phyloP scores from a whole-genome alignment of 176 grass and related monocot species.

The Echinochloa phyllopogon region DNA sequence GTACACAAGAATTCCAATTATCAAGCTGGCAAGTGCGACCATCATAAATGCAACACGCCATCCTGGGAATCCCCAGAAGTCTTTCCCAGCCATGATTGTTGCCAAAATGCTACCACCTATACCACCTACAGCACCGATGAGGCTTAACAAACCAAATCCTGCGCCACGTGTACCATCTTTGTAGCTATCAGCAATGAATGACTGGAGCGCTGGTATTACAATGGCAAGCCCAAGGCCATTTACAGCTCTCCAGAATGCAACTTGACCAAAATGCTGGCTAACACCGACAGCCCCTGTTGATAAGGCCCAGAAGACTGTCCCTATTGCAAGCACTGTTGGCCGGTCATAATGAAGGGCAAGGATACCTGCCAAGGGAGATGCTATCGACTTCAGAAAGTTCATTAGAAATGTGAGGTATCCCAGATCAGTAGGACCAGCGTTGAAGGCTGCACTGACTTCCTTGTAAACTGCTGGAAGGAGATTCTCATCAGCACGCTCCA shows the following conservation, averaged over 20 bases:
- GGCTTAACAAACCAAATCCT: conserved; percentile 85
- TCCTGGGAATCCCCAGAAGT: conserved; percentile 78
- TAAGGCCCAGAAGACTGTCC: conserved; percentile 84
- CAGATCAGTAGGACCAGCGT: conserved; percentile 85
- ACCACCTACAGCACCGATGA: conserved; percentile 77
- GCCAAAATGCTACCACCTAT: conserved; percentile 86
- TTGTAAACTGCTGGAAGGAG: conserved; percentile 95
- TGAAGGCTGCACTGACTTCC: conserved; percentile 91
- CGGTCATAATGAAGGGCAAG: conserved; percentile 87
- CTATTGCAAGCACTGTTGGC: conserved; percentile 75
- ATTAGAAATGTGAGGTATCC: conserved; percentile 90
- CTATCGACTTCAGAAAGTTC: conserved; percentile 90
- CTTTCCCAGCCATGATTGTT: conserved; percentile 83
- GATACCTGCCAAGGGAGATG: conserved; percentile 81
- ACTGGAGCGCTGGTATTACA: conserved; percentile 92
- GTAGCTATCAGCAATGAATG: conserved; percentile 96
- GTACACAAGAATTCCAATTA: conserved; percentile 81
- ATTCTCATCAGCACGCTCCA: conserved; percentile 95
- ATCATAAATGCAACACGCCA: conserved; percentile 93
- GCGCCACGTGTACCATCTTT: conserved; percentile 75
- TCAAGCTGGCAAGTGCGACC: conserved; percentile 74
- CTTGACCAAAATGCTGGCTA: conserved; percentile 75
- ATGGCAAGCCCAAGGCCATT: conserved; percentile 95
- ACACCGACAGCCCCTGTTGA: conserved; percentile 80
- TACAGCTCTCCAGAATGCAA: conserved; percentile 86